Evolutionary conservation across 495 filamentous ascomycete genomes (phyloP), one percentile per base, ranked within the genome.

Genomic region (Rhizodiscina lignyota): DNA sequence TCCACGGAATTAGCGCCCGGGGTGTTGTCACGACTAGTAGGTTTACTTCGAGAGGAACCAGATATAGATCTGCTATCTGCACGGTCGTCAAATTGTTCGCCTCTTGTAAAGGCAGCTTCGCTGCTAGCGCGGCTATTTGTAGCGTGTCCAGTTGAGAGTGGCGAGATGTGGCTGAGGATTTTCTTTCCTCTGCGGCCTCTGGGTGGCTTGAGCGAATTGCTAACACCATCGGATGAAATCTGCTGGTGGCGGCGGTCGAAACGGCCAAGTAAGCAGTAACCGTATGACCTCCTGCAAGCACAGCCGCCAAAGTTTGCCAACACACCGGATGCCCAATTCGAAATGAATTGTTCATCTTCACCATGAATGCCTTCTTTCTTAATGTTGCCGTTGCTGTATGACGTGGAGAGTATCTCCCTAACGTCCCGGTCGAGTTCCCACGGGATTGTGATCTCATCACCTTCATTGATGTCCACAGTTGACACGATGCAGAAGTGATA

Each of bases 401-500:
- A 49, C 38, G 32, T 52, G 41, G 8, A 55, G 49, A 23, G 59
- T n/a, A 57, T 23, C 30, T 61, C 55, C 21, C 55, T 55, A 18
- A 67, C 52, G 23, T 66, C 53, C 17, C 63, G 53, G 37, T 67
- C 62, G 18, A 74, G 57, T 43, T 79, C 73, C 77, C 77, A 83
- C 40, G 66, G 65, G 16, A 77, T 60, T 1, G 77, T 78, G 16
- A 83, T 57, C 49, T 79, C 74, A 4, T 66, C 61, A 30, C 64
- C 65, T 16, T 72, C 51, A 18, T 69, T 52, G 43, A 93, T 79
- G 27, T 74, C 66, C 32, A 74, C 63, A 44, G 79, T 79, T 38
- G 82, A 82, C 36, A 91, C 67, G 39, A 91, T 72, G 65, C 86
- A 94, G 55, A 94, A 89, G 49, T 82, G 79, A 57, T 82, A 91